Base-by-base conservation (phyloP, 257 asterid genomes). In the Rhazya stricta region DNA sequence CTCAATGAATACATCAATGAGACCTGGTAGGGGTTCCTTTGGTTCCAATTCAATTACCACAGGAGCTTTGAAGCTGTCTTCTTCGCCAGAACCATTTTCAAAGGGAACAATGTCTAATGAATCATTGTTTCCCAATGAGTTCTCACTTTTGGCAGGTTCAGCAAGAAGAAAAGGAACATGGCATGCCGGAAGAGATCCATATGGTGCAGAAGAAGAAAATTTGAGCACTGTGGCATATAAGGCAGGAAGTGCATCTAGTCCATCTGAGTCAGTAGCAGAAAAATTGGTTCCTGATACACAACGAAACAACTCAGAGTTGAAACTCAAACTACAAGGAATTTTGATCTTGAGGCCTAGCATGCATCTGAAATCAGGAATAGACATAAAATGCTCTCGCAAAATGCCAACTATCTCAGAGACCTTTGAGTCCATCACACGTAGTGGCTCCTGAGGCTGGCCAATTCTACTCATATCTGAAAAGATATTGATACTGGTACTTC, bases 391-490 rank as follows among this genome's bases (percentile, higher is more conserved):
- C 81, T 83, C 87, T 82, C 97, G 85, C 77, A 94, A 83, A 69
- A 84, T 84, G 37, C 80, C 82, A 57, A 92, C 88, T 29, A 91
- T 83, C 81, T 86, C 89, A 12, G 97, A 90, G 83, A 87, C 78
- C 82, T 90, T 94, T 61, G 97, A 89, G 83, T 94, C 97, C 96
- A 89, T 90, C 71, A 94, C 95, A 3, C 96, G 90, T 72, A 94
- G 83, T 75, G 95, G 98, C 87, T 81, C 90, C 45, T 79, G 87
- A 39, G 71, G 88, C 45, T 75, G 91, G 83, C 77, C 81, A 84
- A 66, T 83, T 46, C 58, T 69, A 65, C 80, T 87, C 51, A 72
- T 77, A 73, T 84, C 89, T 62, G 86, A 63, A 73, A 84, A 76
- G 77, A 79, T 43, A 53, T 80, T 79, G 19, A 57, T 77, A 54